A percentile compares a stretch with the other conserved stretches of the same genome.
phyloP scores from a whole-genome alignment of 164 flowering plant species.

The Magnolia kwangsiensis region DNA sequence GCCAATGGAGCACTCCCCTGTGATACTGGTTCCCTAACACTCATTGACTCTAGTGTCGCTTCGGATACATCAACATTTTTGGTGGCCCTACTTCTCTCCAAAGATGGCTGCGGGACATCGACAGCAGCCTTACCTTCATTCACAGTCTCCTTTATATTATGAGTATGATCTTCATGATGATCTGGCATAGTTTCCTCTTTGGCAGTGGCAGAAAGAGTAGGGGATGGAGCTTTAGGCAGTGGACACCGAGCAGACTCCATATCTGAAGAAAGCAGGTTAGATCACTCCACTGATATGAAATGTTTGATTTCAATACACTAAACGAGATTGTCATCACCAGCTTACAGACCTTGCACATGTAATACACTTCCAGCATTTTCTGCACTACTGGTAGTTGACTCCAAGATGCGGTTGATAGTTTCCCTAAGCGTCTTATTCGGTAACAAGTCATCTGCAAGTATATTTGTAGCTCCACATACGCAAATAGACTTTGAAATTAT shows the following conservation, averaged over 20 bases:
- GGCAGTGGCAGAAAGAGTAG: constrained; percentile 65
- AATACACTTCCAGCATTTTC: constrained; percentile 74
- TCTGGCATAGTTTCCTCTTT: constrained; percentile 43
- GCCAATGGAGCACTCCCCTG: constrained; percentile 67
- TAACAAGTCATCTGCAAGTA: constrained; percentile 91
- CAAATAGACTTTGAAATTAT: constrained; percentile 76
- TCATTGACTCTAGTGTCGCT: constrained; percentile 62
- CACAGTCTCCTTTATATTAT: constrained; percentile 26
- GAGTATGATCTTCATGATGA: constrained; percentile 30
- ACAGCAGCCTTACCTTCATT: constrained; percentile 30
- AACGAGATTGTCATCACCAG: neutral
- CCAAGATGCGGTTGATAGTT: constrained; percentile 75
- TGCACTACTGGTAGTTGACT: constrained; percentile 79
- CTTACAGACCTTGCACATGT: constrained; percentile 67
- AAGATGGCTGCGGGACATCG: constrained; percentile 29
- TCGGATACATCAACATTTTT: constrained; percentile 54
- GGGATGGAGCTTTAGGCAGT: constrained; percentile 59
- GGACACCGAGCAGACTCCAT: constrained; percentile 74
- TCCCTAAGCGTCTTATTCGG: constrained; percentile 95
- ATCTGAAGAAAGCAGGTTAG: constrained; percentile 31
- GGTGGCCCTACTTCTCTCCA: constrained; percentile 29
- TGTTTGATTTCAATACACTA: neutral
- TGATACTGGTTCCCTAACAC: constrained; percentile 61
- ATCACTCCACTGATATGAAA: neutral
- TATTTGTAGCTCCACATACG: constrained; percentile 77